Evolutionary conservation across 192 early-diverging fungal genomes (phyloP).

Genomic region (Phlyctochytrium planicorne): DNA sequence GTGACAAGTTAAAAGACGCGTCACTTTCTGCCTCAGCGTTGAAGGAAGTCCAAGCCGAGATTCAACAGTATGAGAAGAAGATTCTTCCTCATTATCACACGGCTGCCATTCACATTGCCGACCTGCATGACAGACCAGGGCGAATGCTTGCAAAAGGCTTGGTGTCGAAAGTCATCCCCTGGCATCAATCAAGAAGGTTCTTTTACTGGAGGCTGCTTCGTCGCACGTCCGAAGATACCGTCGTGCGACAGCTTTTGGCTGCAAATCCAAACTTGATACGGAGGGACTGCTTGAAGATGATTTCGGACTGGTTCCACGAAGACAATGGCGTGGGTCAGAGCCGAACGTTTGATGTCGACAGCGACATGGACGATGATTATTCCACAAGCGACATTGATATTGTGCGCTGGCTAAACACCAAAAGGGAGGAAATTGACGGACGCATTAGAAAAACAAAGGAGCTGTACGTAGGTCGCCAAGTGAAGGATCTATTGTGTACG

Average conservation of each 20-base stretch:
- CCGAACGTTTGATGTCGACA: too few relatives aligned
- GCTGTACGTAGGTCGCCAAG: too few relatives aligned
- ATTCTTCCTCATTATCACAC: constrained; percentile 91
- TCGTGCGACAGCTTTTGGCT: constrained; percentile 56
- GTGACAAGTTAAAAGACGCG: constrained; percentile 41
- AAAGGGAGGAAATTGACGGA: too few relatives aligned
- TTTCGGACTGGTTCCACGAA: constrained; percentile 67
- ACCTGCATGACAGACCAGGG: constrained; percentile 93
- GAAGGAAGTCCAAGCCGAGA: constrained; percentile 62
- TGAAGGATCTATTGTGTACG: too few relatives aligned
- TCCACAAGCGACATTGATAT: too few relatives aligned
- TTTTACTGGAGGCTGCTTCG: constrained; percentile 93
- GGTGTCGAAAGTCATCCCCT: constrained; percentile 74
- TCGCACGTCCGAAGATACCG: constrained; percentile 74
- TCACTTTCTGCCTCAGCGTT: constrained; percentile 60
- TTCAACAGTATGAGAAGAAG: constrained; percentile 80
- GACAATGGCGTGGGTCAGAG: constrained; percentile 37
- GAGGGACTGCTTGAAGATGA: constrained; percentile 43
- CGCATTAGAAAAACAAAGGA: too few relatives aligned
- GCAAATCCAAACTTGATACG: constrained; percentile 46
- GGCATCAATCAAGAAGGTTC: constrained; percentile 75
- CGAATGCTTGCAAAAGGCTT: constrained; percentile 96
- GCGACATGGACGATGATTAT: too few relatives aligned
- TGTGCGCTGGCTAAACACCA: too few relatives aligned
- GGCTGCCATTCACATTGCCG: constrained; percentile 92